A percentile compares a stretch with the other conserved stretches of the same genome.
These are phyloP conservation scores for Spathaspora gorwiae DNA, from an alignment of 805 yeast species.

Conservation along the genomic window DNA sequence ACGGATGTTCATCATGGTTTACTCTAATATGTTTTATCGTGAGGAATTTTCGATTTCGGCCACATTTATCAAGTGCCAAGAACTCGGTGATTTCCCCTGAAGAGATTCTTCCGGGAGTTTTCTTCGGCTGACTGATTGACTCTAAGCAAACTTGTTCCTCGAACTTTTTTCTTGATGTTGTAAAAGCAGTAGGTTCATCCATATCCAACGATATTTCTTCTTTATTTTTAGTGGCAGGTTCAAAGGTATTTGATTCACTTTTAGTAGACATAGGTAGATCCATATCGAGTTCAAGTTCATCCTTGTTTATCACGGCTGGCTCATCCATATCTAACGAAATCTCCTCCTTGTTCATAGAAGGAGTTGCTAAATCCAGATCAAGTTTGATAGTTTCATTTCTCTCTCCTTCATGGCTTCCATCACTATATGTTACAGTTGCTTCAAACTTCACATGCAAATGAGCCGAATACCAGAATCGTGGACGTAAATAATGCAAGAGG, in stretches of 20 bases:
- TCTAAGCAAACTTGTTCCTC: not conserved
- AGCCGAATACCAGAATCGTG: constrained; percentile 80
- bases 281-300: constrained; percentile 19
- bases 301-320: constrained; percentile 6
- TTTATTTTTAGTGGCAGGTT: constrained; percentile 1
- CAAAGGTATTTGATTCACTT: not conserved
- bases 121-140: not conserved
- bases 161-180: not conserved
- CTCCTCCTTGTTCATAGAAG: constrained; percentile 11
- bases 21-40: constrained; percentile 46
- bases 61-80: constrained; percentile 81
- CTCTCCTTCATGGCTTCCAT: not conserved
- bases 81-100: constrained; percentile 41
- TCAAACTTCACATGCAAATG: constrained; percentile 76
- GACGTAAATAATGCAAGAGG: constrained; percentile 51
- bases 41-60: constrained; percentile 53
- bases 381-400: not conserved
- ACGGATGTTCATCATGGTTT: constrained; percentile 11
- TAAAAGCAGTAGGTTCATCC: constrained; percentile 4
- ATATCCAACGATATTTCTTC: constrained; percentile 17
- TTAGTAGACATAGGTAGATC: not conserved
- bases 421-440: constrained; percentile 42
- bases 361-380: not conserved
- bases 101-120: not conserved
- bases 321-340: constrained; percentile 19